phyloP scores from a whole-genome alignment of 805 yeast genomes.

The Pichia californica region DNA sequence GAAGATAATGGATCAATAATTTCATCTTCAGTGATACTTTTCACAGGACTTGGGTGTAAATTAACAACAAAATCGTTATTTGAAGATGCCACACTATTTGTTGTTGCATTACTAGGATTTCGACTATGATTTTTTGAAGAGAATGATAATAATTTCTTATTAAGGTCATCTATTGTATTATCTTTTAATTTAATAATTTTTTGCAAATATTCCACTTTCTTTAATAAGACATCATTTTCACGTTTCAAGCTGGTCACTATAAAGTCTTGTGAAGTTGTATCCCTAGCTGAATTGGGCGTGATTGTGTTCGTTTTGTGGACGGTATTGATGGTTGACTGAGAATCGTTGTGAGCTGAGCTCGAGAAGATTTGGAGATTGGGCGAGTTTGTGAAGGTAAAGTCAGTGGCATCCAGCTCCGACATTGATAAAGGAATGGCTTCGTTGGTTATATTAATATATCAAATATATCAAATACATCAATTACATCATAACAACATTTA shows the following conservation, averaged over 20 bases:
- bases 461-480: no score
- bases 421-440: not conserved
- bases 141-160: slow-evolving; percentile 1
- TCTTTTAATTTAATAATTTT: slow-evolving; percentile 11
- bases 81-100: not conserved
- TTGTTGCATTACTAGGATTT: not conserved
- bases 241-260: not conserved
- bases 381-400: not conserved
- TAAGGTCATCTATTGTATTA: slow-evolving; percentile 8
- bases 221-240: slow-evolving; percentile 9
- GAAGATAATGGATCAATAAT: slow-evolving; percentile 21
- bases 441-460: no score
- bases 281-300: no score
- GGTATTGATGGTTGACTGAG: not conserved
- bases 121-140: not conserved
- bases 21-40: not conserved
- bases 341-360: not conserved
- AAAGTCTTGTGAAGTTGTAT: no score
- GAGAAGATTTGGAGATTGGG: not conserved
- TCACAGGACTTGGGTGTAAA: not conserved
- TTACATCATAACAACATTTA: no score
- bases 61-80: not conserved
- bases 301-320: no score
- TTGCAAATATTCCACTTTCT: slow-evolving; percentile 7
- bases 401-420: not conserved